A percentile compares a stretch with the other conserved stretches of the same genome.
Evolutionary conservation across 2,329 filamentous ascomycete species (phyloP).

Genomic region (Macrophomina pseudophaseolina): DNA sequence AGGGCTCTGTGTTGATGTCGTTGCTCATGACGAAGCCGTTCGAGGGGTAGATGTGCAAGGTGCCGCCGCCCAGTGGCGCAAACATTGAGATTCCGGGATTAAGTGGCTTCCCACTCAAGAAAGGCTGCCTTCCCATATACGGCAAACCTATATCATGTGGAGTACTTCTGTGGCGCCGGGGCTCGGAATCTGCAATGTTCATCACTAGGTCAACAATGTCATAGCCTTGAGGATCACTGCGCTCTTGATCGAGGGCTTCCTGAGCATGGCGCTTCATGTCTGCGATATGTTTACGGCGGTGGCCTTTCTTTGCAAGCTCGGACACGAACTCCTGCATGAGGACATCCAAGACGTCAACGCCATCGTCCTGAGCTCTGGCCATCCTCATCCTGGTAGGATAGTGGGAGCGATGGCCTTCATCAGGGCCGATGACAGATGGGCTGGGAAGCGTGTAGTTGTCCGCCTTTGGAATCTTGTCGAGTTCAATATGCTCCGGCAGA

Average conservation of each 20-base stretch:
- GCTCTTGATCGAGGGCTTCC: constrained; percentile 31
- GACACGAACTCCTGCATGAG: constrained; percentile 33
- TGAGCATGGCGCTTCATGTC: constrained; percentile 30
- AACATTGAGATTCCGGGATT: neutral
- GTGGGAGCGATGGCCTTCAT: constrained; percentile 27
- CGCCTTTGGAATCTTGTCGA: constrained; percentile 32
- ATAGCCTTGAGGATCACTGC: constrained; percentile 30
- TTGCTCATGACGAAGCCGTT: no score
- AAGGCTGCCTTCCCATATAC: no score
- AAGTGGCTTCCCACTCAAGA: no score
- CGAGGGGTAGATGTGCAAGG: neutral
- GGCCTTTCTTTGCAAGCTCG: constrained; percentile 32
- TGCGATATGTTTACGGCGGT: constrained; percentile 33
- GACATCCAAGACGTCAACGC: constrained; percentile 38
- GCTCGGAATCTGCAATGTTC: constrained; percentile 29
- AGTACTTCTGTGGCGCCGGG: neutral
- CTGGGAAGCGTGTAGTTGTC: constrained; percentile 29
- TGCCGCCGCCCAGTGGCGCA: neutral
- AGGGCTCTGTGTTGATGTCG: no score
- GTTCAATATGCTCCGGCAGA: constrained; percentile 36
- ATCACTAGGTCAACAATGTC: constrained; percentile 40
- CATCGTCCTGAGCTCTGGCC: constrained; percentile 36
- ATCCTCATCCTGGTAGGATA: constrained; percentile 33
- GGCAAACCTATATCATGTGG: neutral
- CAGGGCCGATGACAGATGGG: constrained; percentile 22